Percentiles rank a stretch among this genome's conserved stretches.
These are phyloP conservation scores for Epichloe gansuensis DNA, from an alignment of 2,329 filamentous ascomycete species.

Conservation along the genomic window DNA sequence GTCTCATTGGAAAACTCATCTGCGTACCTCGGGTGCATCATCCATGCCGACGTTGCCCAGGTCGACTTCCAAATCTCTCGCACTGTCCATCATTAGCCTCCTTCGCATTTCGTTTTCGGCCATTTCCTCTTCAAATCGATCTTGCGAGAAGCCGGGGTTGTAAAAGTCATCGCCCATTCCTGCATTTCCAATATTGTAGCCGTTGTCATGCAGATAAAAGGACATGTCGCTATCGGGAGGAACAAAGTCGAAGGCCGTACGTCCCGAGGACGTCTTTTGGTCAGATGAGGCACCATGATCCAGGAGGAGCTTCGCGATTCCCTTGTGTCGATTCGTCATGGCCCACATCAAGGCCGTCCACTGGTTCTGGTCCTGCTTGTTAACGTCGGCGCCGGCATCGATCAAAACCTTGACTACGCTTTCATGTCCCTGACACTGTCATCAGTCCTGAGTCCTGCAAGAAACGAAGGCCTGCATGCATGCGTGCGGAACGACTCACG, in stretches of 20 bases:
- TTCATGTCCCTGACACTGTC: slow-evolving; percentile 58
- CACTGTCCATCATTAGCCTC: slow-evolving; percentile 99
- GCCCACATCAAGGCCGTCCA: slow-evolving; percentile 99
- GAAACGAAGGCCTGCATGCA: not conserved
- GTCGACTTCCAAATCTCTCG: slow-evolving; percentile 91
- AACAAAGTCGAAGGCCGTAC: slow-evolving; percentile 92
- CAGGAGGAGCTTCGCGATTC: slow-evolving; percentile 81
- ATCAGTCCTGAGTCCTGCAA: slow-evolving; percentile 4
- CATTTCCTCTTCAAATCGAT: slow-evolving; percentile 92
- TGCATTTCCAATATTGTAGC: slow-evolving; percentile 74
- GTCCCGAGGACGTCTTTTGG: slow-evolving; percentile 83
- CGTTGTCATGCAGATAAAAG: slow-evolving; percentile 86
- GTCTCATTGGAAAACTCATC: not conserved
- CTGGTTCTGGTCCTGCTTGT: slow-evolving; percentile 88
- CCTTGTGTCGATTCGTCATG: slow-evolving; percentile 96
- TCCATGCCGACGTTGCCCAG: slow-evolving; percentile 91
- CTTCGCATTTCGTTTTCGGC: slow-evolving; percentile 91
- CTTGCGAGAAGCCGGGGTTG: slow-evolving; percentile 78
- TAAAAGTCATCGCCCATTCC: slow-evolving; percentile 87
- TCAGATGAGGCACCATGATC: slow-evolving; percentile 94
- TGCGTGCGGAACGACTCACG: slow-evolving; percentile 36
- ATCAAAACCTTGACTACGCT: slow-evolving; percentile 74
- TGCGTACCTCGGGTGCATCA: slow-evolving; percentile 74
- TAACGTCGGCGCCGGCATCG: slow-evolving; percentile 74
- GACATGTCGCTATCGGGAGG: slow-evolving; percentile 94